Evolutionary conservation across 306 rosid species (phyloP).

Genomic region (Benincasa hispida): DNA sequence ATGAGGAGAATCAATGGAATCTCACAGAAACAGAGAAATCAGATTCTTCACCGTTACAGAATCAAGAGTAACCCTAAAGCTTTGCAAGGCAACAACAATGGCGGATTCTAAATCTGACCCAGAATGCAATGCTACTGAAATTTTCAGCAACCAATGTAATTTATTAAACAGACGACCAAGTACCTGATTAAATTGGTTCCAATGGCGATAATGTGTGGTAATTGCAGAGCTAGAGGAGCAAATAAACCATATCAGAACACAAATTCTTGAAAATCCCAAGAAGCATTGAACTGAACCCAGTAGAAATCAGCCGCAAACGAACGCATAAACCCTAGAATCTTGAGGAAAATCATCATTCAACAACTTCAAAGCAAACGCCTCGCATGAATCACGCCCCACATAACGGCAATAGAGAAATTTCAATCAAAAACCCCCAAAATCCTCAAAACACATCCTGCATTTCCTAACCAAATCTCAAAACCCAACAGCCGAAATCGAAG

Average conservation of each 20-base stretch:
- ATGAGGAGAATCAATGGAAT: not conserved
- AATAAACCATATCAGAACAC: not conserved
- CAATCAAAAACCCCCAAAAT: not conserved
- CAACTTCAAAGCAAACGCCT: slow-evolving; percentile 12
- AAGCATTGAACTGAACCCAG: not conserved
- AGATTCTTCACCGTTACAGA: slow-evolving; percentile 3
- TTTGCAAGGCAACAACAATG: slow-evolving; percentile 2
- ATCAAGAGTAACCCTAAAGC: not conserved
- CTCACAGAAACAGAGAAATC: not conserved
- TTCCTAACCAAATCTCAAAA: not conserved
- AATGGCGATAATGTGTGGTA: slow-evolving; percentile 9
- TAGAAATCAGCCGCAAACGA: slow-evolving; percentile 20
- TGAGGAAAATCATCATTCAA: slow-evolving; percentile 41
- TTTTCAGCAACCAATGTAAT: slow-evolving; percentile 10
- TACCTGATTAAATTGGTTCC: slow-evolving; percentile 35
- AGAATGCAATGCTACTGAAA: not conserved
- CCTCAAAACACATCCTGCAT: not conserved
- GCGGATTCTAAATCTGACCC: slow-evolving; percentile 29
- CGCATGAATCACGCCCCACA: slow-evolving; percentile 14
- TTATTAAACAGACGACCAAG: slow-evolving; percentile 11
- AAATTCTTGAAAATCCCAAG: not conserved
- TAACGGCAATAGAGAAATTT: slow-evolving; percentile 17
- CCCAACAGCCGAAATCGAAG: not conserved
- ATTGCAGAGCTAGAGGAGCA: not conserved
- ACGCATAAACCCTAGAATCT: slow-evolving; percentile 27